Evolutionary conservation across 257 asterid species (phyloP), one percentile per base, ranked within the genome.

Genomic region (Scutellaria galericulata): DNA sequence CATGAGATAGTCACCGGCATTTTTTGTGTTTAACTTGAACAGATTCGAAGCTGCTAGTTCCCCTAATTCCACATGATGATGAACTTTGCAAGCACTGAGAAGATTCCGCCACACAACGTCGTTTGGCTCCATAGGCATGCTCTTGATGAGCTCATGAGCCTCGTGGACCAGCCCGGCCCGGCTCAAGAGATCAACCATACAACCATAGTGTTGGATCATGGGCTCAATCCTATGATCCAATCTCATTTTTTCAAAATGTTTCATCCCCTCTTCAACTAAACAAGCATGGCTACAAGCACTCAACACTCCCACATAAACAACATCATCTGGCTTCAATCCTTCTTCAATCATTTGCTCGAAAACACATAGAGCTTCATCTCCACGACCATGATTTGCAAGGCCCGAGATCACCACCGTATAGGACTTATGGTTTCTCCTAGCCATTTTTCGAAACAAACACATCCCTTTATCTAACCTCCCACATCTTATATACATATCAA

Each of bases 161-260:
- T 83, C 87, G 5, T 15, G 9, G 0, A 84, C 66, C 87, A 73
- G 52, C 75, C 94, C 96, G 6, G 92, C 85, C 67, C 86, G 81
- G 1, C 92, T 94, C 84, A 86, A 64, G 35, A 90, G 90, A 82
- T 89, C 94, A 35, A 93, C 91, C 86, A 90, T 72, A 80, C 96
- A 93, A 13, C 96, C 96, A 9, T 89, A 89, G 67, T 93, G 98
- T 50, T 89, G 96, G 48, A 93, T 56, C 0, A 92, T 87, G 7
- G 96, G 88, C 70, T 78, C 72, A 64, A 86, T 80, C 55, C 68
- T 35, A 45, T 88, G 83, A 73, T 87, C 84, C 15, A 12, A 48
- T 75, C 72, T 84, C 96, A 90, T 87, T 68, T 72, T 69, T 0
- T 86, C 80, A 6, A 89, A 90, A 73, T 66, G 80, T 27, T 73